Conservation (phyloP, 2,329 filamentous ascomycete genomes). For the Aspergillus flavus region DNA sequence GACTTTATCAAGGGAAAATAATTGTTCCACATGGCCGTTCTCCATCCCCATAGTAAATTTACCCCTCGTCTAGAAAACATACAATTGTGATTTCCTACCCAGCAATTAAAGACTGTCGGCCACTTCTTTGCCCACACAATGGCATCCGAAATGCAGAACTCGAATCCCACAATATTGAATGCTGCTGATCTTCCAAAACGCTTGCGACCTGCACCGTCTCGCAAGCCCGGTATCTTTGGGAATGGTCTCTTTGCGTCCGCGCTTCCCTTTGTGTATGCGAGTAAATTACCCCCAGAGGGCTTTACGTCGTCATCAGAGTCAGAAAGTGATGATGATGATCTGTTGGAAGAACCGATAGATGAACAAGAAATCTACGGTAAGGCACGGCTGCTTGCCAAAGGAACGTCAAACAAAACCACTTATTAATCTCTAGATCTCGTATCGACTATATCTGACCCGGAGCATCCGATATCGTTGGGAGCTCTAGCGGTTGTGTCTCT, state of each 20-base stretch:
- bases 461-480: slow-evolving; percentile 91
- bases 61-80: not conserved
- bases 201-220: slow-evolving; percentile 47
- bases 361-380: slow-evolving; percentile 95
- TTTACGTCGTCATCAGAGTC: slow-evolving; percentile 38
- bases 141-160: slow-evolving; percentile 47
- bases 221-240: slow-evolving; percentile 43
- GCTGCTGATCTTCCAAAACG: slow-evolving; percentile 85
- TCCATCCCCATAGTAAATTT: not conserved
- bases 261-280: slow-evolving; percentile 52
- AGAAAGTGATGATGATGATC: slow-evolving; percentile 60
- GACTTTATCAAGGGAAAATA: not conserved
- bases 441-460: slow-evolving; percentile 90
- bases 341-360: slow-evolving; percentile 80
- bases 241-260: slow-evolving; percentile 55
- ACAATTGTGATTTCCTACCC: not conserved
- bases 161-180: slow-evolving; percentile 91
- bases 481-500: slow-evolving; percentile 94
- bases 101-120: not conserved
- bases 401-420: not conserved
- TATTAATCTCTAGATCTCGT: slow-evolving; percentile 70
- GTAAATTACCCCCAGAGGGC: slow-evolving; percentile 52
- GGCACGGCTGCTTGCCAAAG: not conserved
- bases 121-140: slow-evolving; percentile 21
- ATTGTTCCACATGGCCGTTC: not conserved